Base-by-base conservation (phyloP, 495 filamentous ascomycete species). In the Chaetomium cochliodes region DNA sequence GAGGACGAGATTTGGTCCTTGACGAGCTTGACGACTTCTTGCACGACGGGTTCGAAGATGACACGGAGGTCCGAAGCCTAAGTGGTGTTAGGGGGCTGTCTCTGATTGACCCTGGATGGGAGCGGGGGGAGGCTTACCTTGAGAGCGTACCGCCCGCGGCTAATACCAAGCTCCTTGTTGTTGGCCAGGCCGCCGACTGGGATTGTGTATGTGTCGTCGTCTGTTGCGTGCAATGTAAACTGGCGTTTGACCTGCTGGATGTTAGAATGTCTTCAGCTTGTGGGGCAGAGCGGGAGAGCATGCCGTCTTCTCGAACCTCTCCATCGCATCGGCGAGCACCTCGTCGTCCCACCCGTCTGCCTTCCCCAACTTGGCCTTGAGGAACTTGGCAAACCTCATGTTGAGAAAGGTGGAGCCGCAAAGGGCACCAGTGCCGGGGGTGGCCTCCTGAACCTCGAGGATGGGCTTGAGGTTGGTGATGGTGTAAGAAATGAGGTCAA, bases 371-470 rank as follows among this genome's bases (percentile, higher is more conserved):
- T 72, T 75, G 8, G 66, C 61, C 23, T 69, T 71, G 28, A 89
- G 73, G 33, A 80, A 76, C 2, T 80, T 69, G 42, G 73, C 65
- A 56, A 87, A 87, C 18, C 70, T 60, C 58, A 77, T 60, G 64
- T 86, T 83, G n/a, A 88, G 70, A 30, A 82, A 81, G 12, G 80
- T 79, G 0, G 84, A 86, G 6, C 86, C 86, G 60, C 85, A 87
- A 13, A 85, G 65, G 8, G 75, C 79, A 5, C 85, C 85, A 74
- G 66, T 79, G n/a, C 82, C 82, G 7, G 73, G 72, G 5, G 80
- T 77, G 16, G 77, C 78, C 63, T 85, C 82, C 46, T 79, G 71
- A 3, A 85, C 74, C 63, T 79, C 70, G 2, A 85, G 73, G n/a
- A 75, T 55, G 26, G 82, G 82, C 23, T 77, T 71, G 4, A 82